phyloP scores from a whole-genome alignment of 345 rosid genomes.

The Dipteronia sinensis region DNA sequence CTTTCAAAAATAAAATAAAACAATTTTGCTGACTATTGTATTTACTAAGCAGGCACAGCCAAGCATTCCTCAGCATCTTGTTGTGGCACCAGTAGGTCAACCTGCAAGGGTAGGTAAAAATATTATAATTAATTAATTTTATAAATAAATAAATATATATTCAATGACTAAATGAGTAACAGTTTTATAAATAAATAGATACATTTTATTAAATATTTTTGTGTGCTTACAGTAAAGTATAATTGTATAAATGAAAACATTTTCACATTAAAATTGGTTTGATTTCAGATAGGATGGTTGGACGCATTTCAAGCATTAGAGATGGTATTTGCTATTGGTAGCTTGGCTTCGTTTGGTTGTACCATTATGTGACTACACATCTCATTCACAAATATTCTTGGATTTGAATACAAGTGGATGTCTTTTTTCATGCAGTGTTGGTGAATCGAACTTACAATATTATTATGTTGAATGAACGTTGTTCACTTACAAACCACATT shows the following conservation, averaged over 20 bases:
- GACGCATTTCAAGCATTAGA: neutral
- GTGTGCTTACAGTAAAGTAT: no score
- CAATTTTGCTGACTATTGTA: neutral
- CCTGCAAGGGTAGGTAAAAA: neutral
- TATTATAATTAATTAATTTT: no score
- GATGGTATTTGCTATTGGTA: neutral
- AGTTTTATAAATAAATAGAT: no score
- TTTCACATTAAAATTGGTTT: neutral
- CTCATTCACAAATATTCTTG: neutral
- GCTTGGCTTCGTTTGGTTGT: neutral
- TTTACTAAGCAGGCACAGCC: neutral
- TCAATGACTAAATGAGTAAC: no score
- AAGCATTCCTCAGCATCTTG: neutral
- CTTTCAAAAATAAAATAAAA: no score
- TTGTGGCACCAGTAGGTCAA: neutral
- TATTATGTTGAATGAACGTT: no score
- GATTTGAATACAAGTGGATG: neutral
- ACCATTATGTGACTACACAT: neutral
- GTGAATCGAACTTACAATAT: no score
- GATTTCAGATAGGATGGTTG: neutral
- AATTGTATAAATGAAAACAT: no score
- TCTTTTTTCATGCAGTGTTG: no score
- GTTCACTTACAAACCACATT: no score
- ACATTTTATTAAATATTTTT: no score
- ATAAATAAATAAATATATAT: no score